These are phyloP conservation scores for Penicillium rolfsii DNA, from an alignment of 2,329 filamentous ascomycete genomes.

Conservation along the genomic window DNA sequence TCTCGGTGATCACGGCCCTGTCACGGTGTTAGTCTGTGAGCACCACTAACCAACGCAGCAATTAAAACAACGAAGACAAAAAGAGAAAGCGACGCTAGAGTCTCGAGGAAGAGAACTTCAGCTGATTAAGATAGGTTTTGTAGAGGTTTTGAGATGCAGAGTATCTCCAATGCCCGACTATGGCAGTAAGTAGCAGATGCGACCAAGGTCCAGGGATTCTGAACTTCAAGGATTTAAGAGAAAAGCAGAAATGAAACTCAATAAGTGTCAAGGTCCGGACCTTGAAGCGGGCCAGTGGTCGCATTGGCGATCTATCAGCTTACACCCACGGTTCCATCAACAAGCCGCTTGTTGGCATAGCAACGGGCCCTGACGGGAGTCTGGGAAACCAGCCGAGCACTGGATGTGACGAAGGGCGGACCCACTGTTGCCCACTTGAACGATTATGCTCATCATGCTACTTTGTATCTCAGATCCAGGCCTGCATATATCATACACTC, in stretches of 20 bases:
- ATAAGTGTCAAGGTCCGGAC: slow-evolving; percentile 32
- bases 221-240: slow-evolving; percentile 18
- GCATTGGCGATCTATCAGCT: slow-evolving; percentile 38
- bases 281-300: slow-evolving; percentile 36
- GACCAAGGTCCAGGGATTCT: slow-evolving; percentile 1
- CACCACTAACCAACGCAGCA: slow-evolving; percentile 42
- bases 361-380: slow-evolving; percentile 38
- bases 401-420: slow-evolving; percentile 18
- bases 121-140: slow-evolving; percentile 1
- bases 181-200: background rate
- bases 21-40: slow-evolving; percentile 55
- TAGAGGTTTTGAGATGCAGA: background rate
- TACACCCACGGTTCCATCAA: slow-evolving; percentile 43
- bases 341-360: slow-evolving; percentile 45
- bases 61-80: slow-evolving; percentile 20
- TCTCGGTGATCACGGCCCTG: slow-evolving; percentile 57
- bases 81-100: slow-evolving; percentile 24
- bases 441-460: slow-evolving; percentile 15
- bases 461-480: slow-evolving; percentile 16
- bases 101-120: slow-evolving; percentile 14
- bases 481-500: slow-evolving; percentile 12
- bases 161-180: background rate
- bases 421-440: slow-evolving; percentile 23
- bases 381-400: slow-evolving; percentile 35
- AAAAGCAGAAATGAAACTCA: slow-evolving; percentile 31